Evolutionary conservation across 129 eudicot species (phyloP), one percentile per base, ranked within the genome.

Genomic region (Kitagawia praeruptora): DNA sequence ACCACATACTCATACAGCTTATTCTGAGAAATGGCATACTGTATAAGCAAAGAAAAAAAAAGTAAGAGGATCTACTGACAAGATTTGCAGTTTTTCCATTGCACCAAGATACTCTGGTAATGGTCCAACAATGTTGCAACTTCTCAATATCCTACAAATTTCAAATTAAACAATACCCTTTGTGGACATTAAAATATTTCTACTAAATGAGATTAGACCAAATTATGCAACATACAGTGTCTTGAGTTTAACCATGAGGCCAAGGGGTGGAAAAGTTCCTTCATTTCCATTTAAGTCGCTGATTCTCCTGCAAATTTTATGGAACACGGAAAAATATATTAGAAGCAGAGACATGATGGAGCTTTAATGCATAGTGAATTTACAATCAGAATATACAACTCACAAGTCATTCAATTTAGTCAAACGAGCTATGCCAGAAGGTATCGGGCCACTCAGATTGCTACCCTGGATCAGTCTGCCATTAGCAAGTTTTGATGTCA

Each of bases 141-240:
- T 90, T 84, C 98, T 86, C 86, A 91, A 83, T 47, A 91, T 88
- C 85, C 98, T 93, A 84, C 78, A 89, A 46, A 80, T 61, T 18
- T 51, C 53, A 12, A 58, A 56, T 27, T 53, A 58, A 41, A 63
- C 11, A 28, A 31, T 46, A 44, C 40, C 64, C 31, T 45, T 18
- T 38, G 11, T 28, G 41, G 48, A 54, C 58, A 23, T 4, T 10
- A 4, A 9, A 19, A 34, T 28, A 64, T 74, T 70, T 75, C n/a
- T 47, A 54, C 58, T 37, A 31, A 38, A 48, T 80, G 14, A 71
- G 42, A 37, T 8, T 5, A 0, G 14, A 53, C 19, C 64, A 56
- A 27, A 75, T 34, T 27, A 64, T 16, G 79, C 74, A 69, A 39
- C 90, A 84, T 81, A 91, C 97, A 91, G 78, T 70, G 48, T 83